A percentile compares a stretch with the other conserved stretches of the same genome.
phyloP scores from a whole-genome alignment of 2,329 filamentous ascomycete species.

The Rhinocladiella mackenziei region DNA sequence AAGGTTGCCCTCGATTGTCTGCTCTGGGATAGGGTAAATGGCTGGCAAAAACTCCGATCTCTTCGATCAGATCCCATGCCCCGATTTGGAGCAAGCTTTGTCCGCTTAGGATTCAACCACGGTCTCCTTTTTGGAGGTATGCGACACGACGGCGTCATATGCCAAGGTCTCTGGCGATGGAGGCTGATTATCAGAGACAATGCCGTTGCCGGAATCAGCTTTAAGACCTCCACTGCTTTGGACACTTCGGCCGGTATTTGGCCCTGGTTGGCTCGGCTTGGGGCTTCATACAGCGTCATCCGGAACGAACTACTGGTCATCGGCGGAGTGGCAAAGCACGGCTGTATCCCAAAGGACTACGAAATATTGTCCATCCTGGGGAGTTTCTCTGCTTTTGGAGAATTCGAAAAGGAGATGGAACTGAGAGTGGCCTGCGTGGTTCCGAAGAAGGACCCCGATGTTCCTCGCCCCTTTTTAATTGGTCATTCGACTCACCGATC shows the following conservation, averaged over 20 bases:
- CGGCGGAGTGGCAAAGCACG: constrained; percentile 47
- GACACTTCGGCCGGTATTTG: constrained; percentile 31
- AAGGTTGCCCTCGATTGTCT: constrained; percentile 51
- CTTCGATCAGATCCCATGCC: constrained; percentile 41
- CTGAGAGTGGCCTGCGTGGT: constrained; percentile 31
- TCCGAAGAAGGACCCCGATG: constrained; percentile 31
- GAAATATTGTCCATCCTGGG: constrained; percentile 51
- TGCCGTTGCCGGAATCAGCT: constrained; percentile 34
- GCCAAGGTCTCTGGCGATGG: constrained; percentile 64
- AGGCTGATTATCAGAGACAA: constrained; percentile 43
- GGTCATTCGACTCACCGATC: constrained; percentile 58
- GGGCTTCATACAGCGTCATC: constrained; percentile 49
- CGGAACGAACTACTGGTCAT: constrained; percentile 48
- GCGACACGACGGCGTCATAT: constrained; percentile 58
- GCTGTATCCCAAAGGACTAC: constrained; percentile 41
- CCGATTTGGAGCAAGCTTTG: constrained; percentile 55
- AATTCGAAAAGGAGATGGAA: constrained; percentile 27
- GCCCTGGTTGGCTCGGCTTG: constrained; percentile 43
- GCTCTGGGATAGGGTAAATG: constrained; percentile 50
- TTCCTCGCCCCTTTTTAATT: constrained; percentile 63
- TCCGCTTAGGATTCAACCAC: constrained; percentile 38
- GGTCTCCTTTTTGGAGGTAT: constrained; percentile 74
- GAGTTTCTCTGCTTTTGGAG: constrained; percentile 24
- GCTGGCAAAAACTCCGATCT: constrained; percentile 48
- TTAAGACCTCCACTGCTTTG: constrained; percentile 23